Percentiles rank a stretch among this genome's conserved stretches.
These are phyloP conservation scores for Leucocoprinus leucothites DNA, from an alignment of 768 basidiomycete genomes.

Conservation along the genomic window DNA sequence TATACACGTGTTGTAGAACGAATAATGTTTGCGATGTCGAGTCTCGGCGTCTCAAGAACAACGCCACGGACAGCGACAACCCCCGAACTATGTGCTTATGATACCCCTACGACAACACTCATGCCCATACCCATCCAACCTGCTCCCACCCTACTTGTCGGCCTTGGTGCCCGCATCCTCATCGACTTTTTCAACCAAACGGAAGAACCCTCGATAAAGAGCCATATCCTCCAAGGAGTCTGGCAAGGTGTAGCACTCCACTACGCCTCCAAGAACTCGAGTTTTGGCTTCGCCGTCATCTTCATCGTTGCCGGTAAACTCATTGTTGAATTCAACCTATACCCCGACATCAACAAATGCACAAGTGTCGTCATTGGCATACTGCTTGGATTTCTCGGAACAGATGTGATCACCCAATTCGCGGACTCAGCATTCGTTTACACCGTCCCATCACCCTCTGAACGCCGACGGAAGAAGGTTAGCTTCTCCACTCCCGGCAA, in stretches of 20 bases:
- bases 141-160: slow-evolving; percentile 68
- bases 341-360: slow-evolving; percentile 51
- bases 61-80: not conserved
- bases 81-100: slow-evolving; percentile 9
- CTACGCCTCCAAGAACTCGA: slow-evolving; percentile 54
- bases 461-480: slow-evolving; percentile 26
- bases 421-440: slow-evolving; percentile 44
- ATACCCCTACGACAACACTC: slow-evolving; percentile 19
- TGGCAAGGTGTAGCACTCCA: slow-evolving; percentile 78
- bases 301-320: slow-evolving; percentile 61
- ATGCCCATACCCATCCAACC: slow-evolving; percentile 47
- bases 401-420: slow-evolving; percentile 67
- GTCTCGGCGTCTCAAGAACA: not conserved
- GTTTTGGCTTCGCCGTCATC: slow-evolving; percentile 53
- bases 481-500: slow-evolving; percentile 15
- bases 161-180: slow-evolving; percentile 70
- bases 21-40: not conserved
- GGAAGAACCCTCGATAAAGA: slow-evolving; percentile 46
- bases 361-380: slow-evolving; percentile 63
- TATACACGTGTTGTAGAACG: slow-evolving; percentile 7
- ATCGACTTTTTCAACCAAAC: slow-evolving; percentile 54
- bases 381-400: slow-evolving; percentile 65
- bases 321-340: slow-evolving; percentile 55
- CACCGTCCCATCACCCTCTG: slow-evolving; percentile 24
- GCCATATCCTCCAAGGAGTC: slow-evolving; percentile 64